A percentile compares a stretch with the other conserved stretches of the same genome.
phyloP scores from a whole-genome alignment of 768 basidiomycete species.

The Auricularia sp. region DNA sequence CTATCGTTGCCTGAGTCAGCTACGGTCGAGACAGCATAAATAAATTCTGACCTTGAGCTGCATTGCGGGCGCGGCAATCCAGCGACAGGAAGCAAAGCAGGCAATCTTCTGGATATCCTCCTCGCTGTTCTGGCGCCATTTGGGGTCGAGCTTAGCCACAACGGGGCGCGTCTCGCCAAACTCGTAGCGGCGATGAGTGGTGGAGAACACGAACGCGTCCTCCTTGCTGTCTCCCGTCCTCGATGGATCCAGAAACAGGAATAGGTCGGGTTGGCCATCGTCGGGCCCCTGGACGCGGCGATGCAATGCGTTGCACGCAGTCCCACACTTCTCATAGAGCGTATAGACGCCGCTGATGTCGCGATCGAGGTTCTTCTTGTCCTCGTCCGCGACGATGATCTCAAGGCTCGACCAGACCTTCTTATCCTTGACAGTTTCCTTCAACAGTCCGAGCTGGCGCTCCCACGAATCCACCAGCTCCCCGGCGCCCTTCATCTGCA shows the following conservation, averaged over 20 bases:
- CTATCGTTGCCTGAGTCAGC: conserved; percentile 23
- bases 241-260: conserved; percentile 69
- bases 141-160: conserved; percentile 58
- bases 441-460: conserved; percentile 61
- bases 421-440: conserved; percentile 55
- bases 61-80: conserved; percentile 42
- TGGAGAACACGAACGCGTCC: conserved; percentile 81
- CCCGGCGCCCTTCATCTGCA: conserved; percentile 57
- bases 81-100: conserved; percentile 54
- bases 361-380: conserved; percentile 51
- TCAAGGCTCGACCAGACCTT: conserved; percentile 57
- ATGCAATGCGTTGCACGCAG: conserved; percentile 77
- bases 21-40: neutral
- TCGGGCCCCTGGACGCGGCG: conserved; percentile 43
- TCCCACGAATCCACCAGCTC: conserved; percentile 80
- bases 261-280: conserved; percentile 49
- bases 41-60: conserved; percentile 41
- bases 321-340: conserved; percentile 79
- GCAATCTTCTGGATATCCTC: conserved; percentile 34
- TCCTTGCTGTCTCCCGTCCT: conserved; percentile 63
- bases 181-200: conserved; percentile 64
- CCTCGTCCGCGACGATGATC: conserved; percentile 44
- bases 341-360: conserved; percentile 73
- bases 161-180: conserved; percentile 75
- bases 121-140: conserved; percentile 62